phyloP scores from a whole-genome alignment of 208 protist genomes.

The Leishmania martiniquensis region DNA sequence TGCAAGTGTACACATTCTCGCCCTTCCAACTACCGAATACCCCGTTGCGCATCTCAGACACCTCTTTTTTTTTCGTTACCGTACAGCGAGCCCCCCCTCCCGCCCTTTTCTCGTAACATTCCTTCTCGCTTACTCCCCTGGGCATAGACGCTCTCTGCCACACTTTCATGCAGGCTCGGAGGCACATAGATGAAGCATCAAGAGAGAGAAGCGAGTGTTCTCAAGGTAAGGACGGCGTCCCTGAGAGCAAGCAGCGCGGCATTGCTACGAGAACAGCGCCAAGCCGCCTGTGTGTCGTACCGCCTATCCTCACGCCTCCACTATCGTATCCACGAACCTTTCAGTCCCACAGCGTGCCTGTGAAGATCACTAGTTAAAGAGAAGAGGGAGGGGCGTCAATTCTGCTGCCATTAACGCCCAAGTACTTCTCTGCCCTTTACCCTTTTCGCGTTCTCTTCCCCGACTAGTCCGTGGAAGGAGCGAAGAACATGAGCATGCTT shows the following conservation, averaged over 20 bases:
- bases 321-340: not conserved
- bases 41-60: too few species aligned
- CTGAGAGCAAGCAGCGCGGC: not conserved
- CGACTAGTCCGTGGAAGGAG: not conserved
- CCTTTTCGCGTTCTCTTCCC: not conserved
- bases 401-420: not conserved
- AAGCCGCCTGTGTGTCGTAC: not conserved
- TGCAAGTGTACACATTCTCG: not conserved
- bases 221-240: not conserved
- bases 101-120: not conserved
- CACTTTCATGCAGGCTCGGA: not conserved
- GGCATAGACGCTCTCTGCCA: not conserved
- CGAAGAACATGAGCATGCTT: constrained; percentile 10
- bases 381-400: not conserved
- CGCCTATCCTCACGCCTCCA: not conserved
- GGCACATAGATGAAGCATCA: not conserved
- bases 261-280: not conserved
- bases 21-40: not conserved
- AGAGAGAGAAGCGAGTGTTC: not conserved
- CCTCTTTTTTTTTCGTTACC: not conserved
- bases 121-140: not conserved
- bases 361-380: not conserved
- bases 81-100: not conserved
- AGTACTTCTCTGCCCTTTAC: not conserved
- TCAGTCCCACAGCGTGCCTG: not conserved